Conservation (phyloP, 352 stramenopile species). For the Thalassiosira exigua region DNA sequence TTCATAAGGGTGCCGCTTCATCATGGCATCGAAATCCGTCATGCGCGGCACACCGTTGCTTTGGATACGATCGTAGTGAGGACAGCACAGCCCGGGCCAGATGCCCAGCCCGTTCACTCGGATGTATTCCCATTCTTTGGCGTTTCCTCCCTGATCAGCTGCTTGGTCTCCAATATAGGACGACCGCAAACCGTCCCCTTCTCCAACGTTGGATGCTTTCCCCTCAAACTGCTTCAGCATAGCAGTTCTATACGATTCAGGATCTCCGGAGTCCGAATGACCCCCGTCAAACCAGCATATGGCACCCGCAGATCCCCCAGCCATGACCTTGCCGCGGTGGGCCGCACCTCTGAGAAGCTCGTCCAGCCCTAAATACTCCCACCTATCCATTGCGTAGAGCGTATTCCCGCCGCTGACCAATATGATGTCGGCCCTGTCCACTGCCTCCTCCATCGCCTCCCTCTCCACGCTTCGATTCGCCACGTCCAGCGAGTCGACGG, state of each 20-base stretch:
- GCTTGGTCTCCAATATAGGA: too few relatives aligned
- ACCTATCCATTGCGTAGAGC: constrained; percentile 79
- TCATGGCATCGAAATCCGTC: constrained; percentile 77
- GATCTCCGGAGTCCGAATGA: constrained; percentile 79
- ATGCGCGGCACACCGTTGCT: constrained; percentile 76
- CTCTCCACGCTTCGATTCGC: constrained; percentile 31
- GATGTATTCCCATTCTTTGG: constrained; percentile 78
- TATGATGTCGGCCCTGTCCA: constrained; percentile 73
- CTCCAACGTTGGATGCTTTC: too few relatives aligned
- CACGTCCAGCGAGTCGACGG: constrained; percentile 40
- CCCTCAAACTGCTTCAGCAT: constrained; percentile 51
- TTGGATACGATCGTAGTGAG: constrained; percentile 80
- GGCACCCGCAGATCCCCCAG: constrained; percentile 74
- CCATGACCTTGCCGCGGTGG: constrained; percentile 50
- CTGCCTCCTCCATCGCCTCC: constrained; percentile 51
- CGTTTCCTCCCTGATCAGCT: too few relatives aligned
- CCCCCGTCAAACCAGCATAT: constrained; percentile 82
- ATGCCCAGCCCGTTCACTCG: constrained; percentile 70
- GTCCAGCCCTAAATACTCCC: constrained; percentile 71
- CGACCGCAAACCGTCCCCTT: too few relatives aligned
- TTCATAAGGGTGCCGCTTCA: constrained; percentile 57
- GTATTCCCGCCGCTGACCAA: constrained; percentile 83
- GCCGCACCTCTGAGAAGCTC: constrained; percentile 58
- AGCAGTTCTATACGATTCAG: constrained; percentile 55
- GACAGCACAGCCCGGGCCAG: constrained; percentile 69